phyloP scores from a whole-genome alignment of 495 filamentous ascomycete genomes.

The Penicillium pulvis region DNA sequence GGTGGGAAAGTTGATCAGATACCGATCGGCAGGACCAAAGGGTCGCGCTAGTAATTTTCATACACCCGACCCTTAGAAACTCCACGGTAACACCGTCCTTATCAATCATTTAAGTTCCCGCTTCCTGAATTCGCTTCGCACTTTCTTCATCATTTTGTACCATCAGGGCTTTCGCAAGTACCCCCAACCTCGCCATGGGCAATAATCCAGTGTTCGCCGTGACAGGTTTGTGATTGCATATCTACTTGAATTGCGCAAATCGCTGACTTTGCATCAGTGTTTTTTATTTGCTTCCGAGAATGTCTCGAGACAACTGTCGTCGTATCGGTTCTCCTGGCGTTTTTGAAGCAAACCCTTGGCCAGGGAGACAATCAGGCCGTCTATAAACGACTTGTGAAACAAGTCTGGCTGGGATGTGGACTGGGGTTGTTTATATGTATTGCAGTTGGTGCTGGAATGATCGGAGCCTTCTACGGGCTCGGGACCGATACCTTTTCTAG shows the following conservation, averaged over 20 bases:
- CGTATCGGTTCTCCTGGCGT: constrained; percentile 79
- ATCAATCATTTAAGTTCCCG: constrained; percentile 17
- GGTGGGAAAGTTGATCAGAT: constrained; percentile 16
- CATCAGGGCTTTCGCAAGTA: too few species aligned
- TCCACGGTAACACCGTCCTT: constrained; percentile 13
- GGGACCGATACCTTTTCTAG: constrained; percentile 65
- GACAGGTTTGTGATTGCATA: constrained; percentile 19
- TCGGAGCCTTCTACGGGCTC: constrained; percentile 78
- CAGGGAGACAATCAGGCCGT: constrained; percentile 53
- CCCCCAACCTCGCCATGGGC: constrained; percentile 4
- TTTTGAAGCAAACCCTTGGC: constrained; percentile 76
- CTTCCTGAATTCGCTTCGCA: neutral
- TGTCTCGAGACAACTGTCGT: constrained; percentile 79
- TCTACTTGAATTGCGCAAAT: neutral
- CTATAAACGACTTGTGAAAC: constrained; percentile 70
- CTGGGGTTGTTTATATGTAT: constrained; percentile 68
- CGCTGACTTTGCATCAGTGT: constrained; percentile 48
- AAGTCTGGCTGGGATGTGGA: constrained; percentile 74
- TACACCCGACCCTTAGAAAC: neutral
- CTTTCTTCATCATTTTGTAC: neutral
- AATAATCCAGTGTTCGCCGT: constrained; percentile 28
- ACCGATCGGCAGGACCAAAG: constrained; percentile 2
- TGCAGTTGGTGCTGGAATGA: constrained; percentile 68
- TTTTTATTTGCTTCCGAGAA: constrained; percentile 88
- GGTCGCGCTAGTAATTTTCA: constrained; percentile 23